A percentile compares a stretch with the other conserved stretches of the same genome.
Conservation (phyloP, 495 filamentous ascomycete species). For the Collariella sp. region DNA sequence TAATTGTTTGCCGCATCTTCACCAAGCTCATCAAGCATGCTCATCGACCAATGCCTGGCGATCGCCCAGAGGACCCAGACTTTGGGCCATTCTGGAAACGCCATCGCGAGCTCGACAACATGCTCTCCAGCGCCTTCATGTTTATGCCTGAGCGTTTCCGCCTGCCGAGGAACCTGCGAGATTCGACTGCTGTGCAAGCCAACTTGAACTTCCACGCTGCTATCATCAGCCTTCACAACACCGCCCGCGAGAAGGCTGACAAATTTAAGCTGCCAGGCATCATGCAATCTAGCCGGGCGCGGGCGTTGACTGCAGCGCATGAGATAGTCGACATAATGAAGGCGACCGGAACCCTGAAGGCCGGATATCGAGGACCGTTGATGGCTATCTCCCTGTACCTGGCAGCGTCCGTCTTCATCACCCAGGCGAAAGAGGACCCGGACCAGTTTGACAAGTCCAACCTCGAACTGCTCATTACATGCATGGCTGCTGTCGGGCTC, state of each 20-base stretch:
- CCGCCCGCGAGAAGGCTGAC: slow-evolving; percentile 35
- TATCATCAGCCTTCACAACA: slow-evolving; percentile 37
- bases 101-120: slow-evolving; percentile 40
- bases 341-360: slow-evolving; percentile 24
- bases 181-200: slow-evolving; percentile 33
- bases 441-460: slow-evolving; percentile 15
- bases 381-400: slow-evolving; percentile 37
- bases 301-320: slow-evolving; percentile 31
- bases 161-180: slow-evolving; percentile 28
- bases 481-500: slow-evolving; percentile 32
- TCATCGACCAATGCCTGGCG: slow-evolving; percentile 31
- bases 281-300: slow-evolving; percentile 26
- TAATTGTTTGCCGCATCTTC: slow-evolving; percentile 36
- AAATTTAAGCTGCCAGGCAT: slow-evolving; percentile 26
- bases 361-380: slow-evolving; percentile 29
- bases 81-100: slow-evolving; percentile 38
- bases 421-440: slow-evolving; percentile 23
- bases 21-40: slow-evolving; percentile 35
- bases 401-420: slow-evolving; percentile 34
- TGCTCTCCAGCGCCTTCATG: slow-evolving; percentile 39
- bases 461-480: slow-evolving; percentile 33
- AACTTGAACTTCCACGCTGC: slow-evolving; percentile 40
- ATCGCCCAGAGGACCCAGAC: slow-evolving; percentile 32
- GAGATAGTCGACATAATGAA: slow-evolving; percentile 40
- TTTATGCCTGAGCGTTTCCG: slow-evolving; percentile 36